Evolutionary conservation across 2,329 filamentous ascomycete genomes (phyloP), one percentile per base, ranked within the genome.

Genomic region (Colletotrichum euphorbiae): DNA sequence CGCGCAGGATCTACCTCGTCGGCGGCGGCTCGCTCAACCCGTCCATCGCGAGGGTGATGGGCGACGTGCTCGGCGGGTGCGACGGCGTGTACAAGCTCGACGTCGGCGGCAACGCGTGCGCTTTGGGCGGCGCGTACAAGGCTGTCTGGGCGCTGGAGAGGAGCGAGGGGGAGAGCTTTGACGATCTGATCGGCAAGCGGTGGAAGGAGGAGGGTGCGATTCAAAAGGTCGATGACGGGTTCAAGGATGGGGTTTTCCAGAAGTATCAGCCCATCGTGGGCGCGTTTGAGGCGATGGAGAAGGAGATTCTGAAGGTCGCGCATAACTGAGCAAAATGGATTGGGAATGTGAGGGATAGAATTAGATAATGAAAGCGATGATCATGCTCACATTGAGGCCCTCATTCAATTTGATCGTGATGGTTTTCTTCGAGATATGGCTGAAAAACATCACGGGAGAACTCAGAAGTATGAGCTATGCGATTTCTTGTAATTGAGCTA

Each of bases 51-150:
- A 86, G 90, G 67, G 89, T 97, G 54, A 87, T 94, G 4, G 95
- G 94, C 28, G 90, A 97, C 74, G 93, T 98, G 3, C 87, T 99
- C 2, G 96, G 96, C 59, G 93, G 93, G 38, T 87, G 86, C 2
- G 96, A 98, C 71, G 96, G 96, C 24, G 93, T 98, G 28, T 99
- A 93, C 81, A 92, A 91, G 80, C 88, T 99, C 13, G 94, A 98
- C 76, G 93, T 98, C 5, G 95, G 96, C 28, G 94, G 94, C 28
- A 98, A 97, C 80, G 95, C 96, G 3, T 99, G 96, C 80, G 96
- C 95, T 11, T 81, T 98, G 13, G 96, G 96, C 13, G 93, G 93
- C 6, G 95, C 95, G 28, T 98, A 98, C 81, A 98, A 98, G 82
- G 95, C 96, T 13, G 90, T 97, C 0, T 99, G 96, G 96, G 94